Evolutionary conservation across 331 rosid species (phyloP).

Genomic region (Rhamnella rubrinervis): DNA sequence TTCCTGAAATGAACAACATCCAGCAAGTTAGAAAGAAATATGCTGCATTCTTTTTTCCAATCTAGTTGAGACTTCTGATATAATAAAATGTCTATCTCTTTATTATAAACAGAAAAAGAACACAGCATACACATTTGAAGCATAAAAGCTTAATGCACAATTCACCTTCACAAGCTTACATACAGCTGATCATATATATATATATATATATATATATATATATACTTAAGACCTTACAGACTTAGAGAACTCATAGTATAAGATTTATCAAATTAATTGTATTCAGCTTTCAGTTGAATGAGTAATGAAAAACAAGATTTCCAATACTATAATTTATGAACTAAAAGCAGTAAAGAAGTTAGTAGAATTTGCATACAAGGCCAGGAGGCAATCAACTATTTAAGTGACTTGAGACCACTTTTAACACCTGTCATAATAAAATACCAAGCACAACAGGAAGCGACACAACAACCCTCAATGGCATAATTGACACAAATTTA

Average conservation of each 20-base stretch:
- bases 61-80: background rate
- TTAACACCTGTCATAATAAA: background rate
- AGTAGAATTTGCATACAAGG: background rate
- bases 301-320: too few species aligned
- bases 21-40: constrained; percentile 1
- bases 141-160: background rate
- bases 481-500: too few species aligned
- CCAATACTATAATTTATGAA: too few species aligned
- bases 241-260: too few species aligned
- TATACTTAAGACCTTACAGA: background rate
- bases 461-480: background rate
- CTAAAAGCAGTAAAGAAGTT: background rate
- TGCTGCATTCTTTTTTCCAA: background rate
- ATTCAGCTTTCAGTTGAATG: background rate
- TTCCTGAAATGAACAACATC: constrained; percentile 45
- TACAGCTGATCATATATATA: background rate
- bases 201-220: background rate
- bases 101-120: background rate
- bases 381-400: background rate
- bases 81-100: background rate
- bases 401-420: constrained; percentile 6
- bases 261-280: background rate
- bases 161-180: background rate
- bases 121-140: background rate
- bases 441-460: background rate